Evolutionary conservation across 2,329 filamentous ascomycete species (phyloP), one percentile per base, ranked within the genome.

Genomic region (Pseudogymnoascus sp.): DNA sequence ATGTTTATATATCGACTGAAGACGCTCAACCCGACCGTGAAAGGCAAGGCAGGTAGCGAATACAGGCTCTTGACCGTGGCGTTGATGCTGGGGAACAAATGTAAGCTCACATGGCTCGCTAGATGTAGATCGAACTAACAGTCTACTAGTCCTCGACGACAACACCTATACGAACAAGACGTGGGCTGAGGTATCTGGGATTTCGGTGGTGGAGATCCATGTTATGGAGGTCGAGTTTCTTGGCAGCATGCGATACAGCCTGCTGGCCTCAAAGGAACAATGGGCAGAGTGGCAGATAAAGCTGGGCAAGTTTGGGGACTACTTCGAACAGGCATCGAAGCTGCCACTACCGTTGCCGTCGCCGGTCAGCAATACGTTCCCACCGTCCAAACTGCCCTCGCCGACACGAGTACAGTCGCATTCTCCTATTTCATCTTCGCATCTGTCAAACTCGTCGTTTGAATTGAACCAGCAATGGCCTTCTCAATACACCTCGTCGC

Each of bases 161-260:
- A 99, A 97, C 75, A 97, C 95, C 0, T 99, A 99, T 77, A 97
- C 95, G 38, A 99, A 99, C 79, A 97, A 97, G 80, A 99, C 95
- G 0, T 99, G 95, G 95, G 95, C 93, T 2, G 95, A 99, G 71
- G 95, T 99, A 10, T 97, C 95, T 0, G 90, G 90, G 50, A 96
- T 99, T 65, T 87, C 90, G 1, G 93, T 97, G 11, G 87, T 89
- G 65, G 95, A 99, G 76, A 96, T 99, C 61, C 95, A 99, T 74
- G 89, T 97, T 50, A 99, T 99, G 95, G 95, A 99, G 75, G 95
- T 99, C n/a, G 95, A 99, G 75, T 99, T 99, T 71, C 80, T 99
- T 67, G 97, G 93, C 80, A 97, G 97, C 76, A 96, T 99, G 88
- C 87, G 93, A 71, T 99, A 97, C 77, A 92, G 91, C 70, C 80